phyloP scores from a whole-genome alignment of 768 basidiomycete species.

The Mrakia blollopis region DNA sequence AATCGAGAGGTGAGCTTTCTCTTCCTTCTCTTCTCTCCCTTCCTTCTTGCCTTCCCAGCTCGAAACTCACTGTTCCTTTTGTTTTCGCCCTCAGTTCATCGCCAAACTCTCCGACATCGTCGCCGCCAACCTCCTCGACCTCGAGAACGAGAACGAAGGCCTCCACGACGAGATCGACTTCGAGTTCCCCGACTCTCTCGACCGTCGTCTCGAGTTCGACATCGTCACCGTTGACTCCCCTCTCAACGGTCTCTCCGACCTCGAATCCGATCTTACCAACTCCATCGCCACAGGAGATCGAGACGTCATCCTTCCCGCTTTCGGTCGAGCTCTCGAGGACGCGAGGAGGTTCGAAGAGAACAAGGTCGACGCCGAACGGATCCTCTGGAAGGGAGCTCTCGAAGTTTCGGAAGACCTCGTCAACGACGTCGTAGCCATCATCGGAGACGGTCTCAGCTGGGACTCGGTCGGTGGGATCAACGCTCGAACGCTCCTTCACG shows the following conservation, averaged over 20 bases:
- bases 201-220: slow-evolving; percentile 35
- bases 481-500: slow-evolving; percentile 85
- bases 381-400: slow-evolving; percentile 87
- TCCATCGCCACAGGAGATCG: slow-evolving; percentile 63
- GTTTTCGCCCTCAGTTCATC: slow-evolving; percentile 61
- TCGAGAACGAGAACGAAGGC: slow-evolving; percentile 56
- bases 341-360: slow-evolving; percentile 31
- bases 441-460: slow-evolving; percentile 50
- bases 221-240: slow-evolving; percentile 20
- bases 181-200: slow-evolving; percentile 31
- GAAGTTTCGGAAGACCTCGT: slow-evolving; percentile 54
- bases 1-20: slow-evolving; percentile 68
- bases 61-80: slow-evolving; percentile 6
- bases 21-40: neutral
- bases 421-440: slow-evolving; percentile 67
- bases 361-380: slow-evolving; percentile 57
- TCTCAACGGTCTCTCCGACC: slow-evolving; percentile 69
- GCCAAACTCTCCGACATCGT: slow-evolving; percentile 91
- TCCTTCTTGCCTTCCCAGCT: neutral
- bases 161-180: slow-evolving; percentile 34
- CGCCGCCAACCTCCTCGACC: slow-evolving; percentile 72
- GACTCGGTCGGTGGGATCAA: slow-evolving; percentile 94
- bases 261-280: slow-evolving; percentile 78
- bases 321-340: slow-evolving; percentile 48
- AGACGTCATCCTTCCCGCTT: slow-evolving; percentile 57